A percentile compares a stretch with the other conserved stretches of the same genome.
Evolutionary conservation across 495 filamentous ascomycete species (phyloP).

Genomic region (Penicillium parvum): DNA sequence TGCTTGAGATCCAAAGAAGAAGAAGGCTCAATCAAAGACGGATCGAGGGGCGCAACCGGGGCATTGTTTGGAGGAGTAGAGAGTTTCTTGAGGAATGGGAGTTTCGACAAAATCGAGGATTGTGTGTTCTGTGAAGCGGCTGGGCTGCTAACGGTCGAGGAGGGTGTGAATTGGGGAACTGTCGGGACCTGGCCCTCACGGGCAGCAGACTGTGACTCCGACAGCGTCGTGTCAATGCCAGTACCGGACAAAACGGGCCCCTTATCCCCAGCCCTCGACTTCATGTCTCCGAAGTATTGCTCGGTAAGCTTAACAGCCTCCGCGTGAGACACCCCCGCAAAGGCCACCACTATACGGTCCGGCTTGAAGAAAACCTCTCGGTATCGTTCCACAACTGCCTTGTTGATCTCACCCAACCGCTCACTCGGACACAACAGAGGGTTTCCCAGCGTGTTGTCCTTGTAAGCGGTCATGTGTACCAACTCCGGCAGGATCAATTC

Average conservation of each 20-base stretch:
- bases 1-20: slow-evolving; percentile 53
- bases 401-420: slow-evolving; percentile 70
- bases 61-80: slow-evolving; percentile 65
- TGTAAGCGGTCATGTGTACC: slow-evolving; percentile 90
- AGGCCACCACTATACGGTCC: slow-evolving; percentile 88
- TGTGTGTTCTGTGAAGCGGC: slow-evolving; percentile 39
- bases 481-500: slow-evolving; percentile 94
- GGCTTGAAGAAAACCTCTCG: slow-evolving; percentile 79
- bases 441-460: slow-evolving; percentile 92
- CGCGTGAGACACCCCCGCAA: slow-evolving; percentile 83
- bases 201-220: slow-evolving; percentile 43
- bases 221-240: slow-evolving; percentile 52
- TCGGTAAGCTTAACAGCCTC: slow-evolving; percentile 76
- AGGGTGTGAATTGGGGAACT: slow-evolving; percentile 39
- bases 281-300: slow-evolving; percentile 90
- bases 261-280: slow-evolving; percentile 34
- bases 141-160: slow-evolving; percentile 34
- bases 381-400: slow-evolving; percentile 70
- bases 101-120: slow-evolving; percentile 66
- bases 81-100: slow-evolving; percentile 91
- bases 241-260: slow-evolving; percentile 53
- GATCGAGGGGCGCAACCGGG: slow-evolving; percentile 47
- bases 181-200: slow-evolving; percentile 36
- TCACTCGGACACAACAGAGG: slow-evolving; percentile 89
- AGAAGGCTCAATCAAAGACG: slow-evolving; percentile 40